A percentile compares a stretch with the other conserved stretches of the same genome.
These are phyloP conservation scores for Fraxinus sp. DNA, from an alignment of 305 asterid genomes.

Conservation along the genomic window DNA sequence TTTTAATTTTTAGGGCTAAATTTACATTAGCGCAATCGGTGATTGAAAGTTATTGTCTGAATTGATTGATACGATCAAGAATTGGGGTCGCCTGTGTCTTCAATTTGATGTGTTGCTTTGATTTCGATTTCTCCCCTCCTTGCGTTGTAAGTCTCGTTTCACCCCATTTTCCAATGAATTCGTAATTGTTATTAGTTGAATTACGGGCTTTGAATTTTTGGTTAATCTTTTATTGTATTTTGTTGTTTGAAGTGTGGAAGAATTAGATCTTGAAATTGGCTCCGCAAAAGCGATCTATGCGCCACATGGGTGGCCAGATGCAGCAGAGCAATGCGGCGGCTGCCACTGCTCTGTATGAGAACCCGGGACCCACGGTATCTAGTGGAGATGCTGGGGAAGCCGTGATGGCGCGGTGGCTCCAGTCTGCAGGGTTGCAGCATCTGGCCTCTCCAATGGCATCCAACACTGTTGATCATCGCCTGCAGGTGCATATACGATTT, in stretches of 20 bases:
- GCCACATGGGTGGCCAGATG: slow-evolving; percentile 99
- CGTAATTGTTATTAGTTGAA: slow-evolving; percentile 7
- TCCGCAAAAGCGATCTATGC: slow-evolving; percentile 94
- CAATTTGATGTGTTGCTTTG: slow-evolving; percentile 47
- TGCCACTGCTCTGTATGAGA: slow-evolving; percentile 90
- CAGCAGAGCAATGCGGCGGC: slow-evolving; percentile 91
- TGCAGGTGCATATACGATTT: slow-evolving; percentile 39
- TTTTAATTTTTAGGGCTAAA: slow-evolving; percentile 26
- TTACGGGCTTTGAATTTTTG: neutral
- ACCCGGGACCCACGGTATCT: slow-evolving; percentile 71
- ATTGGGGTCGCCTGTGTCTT: slow-evolving; percentile 27
- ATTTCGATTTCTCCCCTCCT: slow-evolving; percentile 32
- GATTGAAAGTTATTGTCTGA: slow-evolving; percentile 23
- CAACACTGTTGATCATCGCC: slow-evolving; percentile 39
- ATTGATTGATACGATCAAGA: slow-evolving; percentile 32
- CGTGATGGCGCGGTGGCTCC: slow-evolving; percentile 87
- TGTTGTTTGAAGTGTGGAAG: slow-evolving; percentile 36
- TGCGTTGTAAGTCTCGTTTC: slow-evolving; percentile 30
- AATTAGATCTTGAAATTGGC: slow-evolving; percentile 88
- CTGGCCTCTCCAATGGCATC: slow-evolving; percentile 58
- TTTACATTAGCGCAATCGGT: slow-evolving; percentile 21
- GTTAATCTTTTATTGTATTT: slow-evolving; percentile 15
- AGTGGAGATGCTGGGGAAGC: slow-evolving; percentile 89
- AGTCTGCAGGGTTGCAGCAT: slow-evolving; percentile 63
- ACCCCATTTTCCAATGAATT: neutral